Conservation (phyloP, 23 red algal species). For the Gracilaria domingensis region DNA sequence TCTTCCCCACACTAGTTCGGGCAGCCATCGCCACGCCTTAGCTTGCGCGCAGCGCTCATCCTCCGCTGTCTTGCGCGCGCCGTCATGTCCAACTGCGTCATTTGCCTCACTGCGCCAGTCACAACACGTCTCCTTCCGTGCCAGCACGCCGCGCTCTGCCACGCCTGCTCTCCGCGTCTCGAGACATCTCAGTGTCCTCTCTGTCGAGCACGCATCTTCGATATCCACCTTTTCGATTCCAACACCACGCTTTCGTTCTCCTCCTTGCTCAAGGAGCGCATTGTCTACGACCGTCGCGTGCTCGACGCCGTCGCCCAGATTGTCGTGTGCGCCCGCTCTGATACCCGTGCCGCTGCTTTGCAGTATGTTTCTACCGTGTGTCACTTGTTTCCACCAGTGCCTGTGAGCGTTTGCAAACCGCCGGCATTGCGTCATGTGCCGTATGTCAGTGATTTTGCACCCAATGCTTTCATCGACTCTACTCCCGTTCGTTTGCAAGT, state of each 20-base stretch:
- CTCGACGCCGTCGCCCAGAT: not conserved
- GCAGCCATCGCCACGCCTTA: too few relatives aligned
- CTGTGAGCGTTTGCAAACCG: not conserved
- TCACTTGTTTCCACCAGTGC: not conserved
- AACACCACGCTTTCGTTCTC: constrained; percentile 2
- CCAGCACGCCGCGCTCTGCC: constrained; percentile 1
- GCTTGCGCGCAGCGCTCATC: not conserved
- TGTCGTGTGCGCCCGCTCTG: constrained; percentile 14
- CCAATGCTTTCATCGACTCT: constrained; percentile 37
- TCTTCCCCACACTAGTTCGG: too few relatives aligned
- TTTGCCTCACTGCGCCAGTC: constrained; percentile 19
- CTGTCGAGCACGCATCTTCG: constrained; percentile 8
- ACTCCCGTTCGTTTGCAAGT: constrained; percentile 15
- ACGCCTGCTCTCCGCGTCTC: constrained; percentile 20
- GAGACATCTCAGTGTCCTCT: constrained; percentile 8
- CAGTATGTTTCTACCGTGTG: not conserved
- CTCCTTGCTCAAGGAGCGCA: constrained; percentile 13
- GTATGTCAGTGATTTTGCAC: constrained; percentile 18
- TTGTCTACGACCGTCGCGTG: not conserved
- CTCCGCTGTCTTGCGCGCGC: not conserved
- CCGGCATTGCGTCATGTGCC: not conserved
- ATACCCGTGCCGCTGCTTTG: not conserved
- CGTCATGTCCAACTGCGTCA: constrained; percentile 28
- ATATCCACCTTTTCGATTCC: not conserved
- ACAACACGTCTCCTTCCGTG: constrained; percentile 1